Base-by-base conservation (phyloP, 2,329 filamentous ascomycete genomes). In the Cercospora nicotianae region DNA sequence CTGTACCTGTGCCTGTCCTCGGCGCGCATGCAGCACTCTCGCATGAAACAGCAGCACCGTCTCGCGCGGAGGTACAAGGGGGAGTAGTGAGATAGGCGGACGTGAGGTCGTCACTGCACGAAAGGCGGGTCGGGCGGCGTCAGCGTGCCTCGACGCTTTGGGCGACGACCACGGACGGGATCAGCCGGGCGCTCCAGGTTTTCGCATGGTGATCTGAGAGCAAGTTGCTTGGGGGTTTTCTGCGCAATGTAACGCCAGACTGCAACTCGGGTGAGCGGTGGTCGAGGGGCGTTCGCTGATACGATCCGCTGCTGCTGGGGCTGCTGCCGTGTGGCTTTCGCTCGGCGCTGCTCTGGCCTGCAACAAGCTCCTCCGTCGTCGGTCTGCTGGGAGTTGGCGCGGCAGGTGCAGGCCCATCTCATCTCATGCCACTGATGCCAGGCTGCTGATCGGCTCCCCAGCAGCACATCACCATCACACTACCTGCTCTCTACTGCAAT, bases 361-460 rank as follows among this genome's bases (percentile, higher is more conserved):
- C 33, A 16, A 2, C 33, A n/a, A 39, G 36, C 36, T 39, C 33
- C 33, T 36, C 36, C 36, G 36, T 39, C 36, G 36, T 39, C 36
- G 33, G 13, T 16, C 33, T 39, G 33, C 33, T 16, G 33, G 33
- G 33, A 39, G 33, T 39, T 16, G 33, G 33, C 33, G 36, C 36
- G 36, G 16, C 36, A 39, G 36, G 30, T 31, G 31, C 31, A 33
- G 31, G 36, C 36, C 13, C 36, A n/a, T 39, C 36, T 39, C 36
- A 39, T 39, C 13, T 13, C 36, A 39, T 16, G 36, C 36, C 36
- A 39, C n/a, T n/a, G n/a, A n/a, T 7, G 36, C 36, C 36, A 39
- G 36, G 36, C 36, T 39, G 45, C 45, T 51, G 68, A 63, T 69
- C 65, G 65, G 65, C 65, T 65, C 36, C 59, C 59, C 58, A 64